Evolutionary conservation across 2,329 filamentous ascomycete genomes (phyloP).

Genomic region (Penicillium glabrum): DNA sequence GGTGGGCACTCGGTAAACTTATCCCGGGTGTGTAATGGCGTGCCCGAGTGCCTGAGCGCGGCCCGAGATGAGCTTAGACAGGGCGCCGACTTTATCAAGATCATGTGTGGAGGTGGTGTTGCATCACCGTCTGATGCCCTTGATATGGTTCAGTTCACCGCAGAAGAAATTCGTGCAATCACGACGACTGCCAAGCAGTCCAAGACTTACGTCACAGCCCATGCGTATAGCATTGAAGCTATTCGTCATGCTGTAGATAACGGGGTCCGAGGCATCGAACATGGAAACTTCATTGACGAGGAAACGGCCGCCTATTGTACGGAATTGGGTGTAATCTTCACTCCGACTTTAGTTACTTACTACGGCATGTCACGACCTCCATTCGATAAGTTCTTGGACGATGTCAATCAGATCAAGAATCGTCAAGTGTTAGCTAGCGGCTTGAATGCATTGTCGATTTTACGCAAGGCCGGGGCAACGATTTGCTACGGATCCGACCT

Average conservation of each 20-base stretch:
- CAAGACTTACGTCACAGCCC: conserved; percentile 56
- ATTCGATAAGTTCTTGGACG: conserved; percentile 5
- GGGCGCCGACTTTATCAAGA: conserved; percentile 61
- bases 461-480: conserved; percentile 51
- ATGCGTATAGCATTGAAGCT: conserved; percentile 55
- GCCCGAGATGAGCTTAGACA: conserved; percentile 55
- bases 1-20: conserved; percentile 33
- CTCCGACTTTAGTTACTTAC: conserved; percentile 47
- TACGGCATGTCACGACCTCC: conserved; percentile 36
- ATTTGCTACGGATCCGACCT: conserved; percentile 59
- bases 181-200: conserved; percentile 48
- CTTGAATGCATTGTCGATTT: conserved; percentile 47
- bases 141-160: conserved; percentile 55
- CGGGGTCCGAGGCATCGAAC: conserved; percentile 57
- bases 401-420: conserved; percentile 45
- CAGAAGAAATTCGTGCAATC: conserved; percentile 56
- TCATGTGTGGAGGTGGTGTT: conserved; percentile 60
- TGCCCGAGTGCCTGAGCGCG: conserved; percentile 52
- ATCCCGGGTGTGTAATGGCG: conserved; percentile 52
- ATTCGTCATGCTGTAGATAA: conserved; percentile 57
- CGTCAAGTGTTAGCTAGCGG: conserved; percentile 48
- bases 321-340: conserved; percentile 48
- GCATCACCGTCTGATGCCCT: conserved; percentile 55
- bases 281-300: conserved; percentile 44
- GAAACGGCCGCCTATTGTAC: conserved; percentile 51